Evolutionary conservation across 2,329 filamentous ascomycete species (phyloP), one percentile per base, ranked within the genome.

Genomic region (Pseudogymnoascus sp.): DNA sequence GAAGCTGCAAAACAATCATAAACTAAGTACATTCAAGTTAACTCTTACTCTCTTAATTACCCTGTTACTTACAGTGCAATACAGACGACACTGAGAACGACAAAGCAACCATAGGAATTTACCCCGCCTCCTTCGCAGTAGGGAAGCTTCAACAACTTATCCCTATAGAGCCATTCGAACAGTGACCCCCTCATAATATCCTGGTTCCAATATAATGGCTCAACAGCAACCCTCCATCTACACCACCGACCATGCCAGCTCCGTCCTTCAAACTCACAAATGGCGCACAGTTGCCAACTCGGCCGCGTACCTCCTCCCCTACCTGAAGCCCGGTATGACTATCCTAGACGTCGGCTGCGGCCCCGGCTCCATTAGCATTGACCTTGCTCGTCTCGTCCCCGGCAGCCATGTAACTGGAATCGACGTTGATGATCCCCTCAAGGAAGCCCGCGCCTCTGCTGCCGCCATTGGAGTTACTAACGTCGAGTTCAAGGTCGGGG

Each of bases 301-400:
- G 64, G 79, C 79, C 3, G 70, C 71, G n/a, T 77, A 79, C 68
- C 71, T 82, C 0, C 63, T 81, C 0, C 77, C 78, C 0, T 70
- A 77, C 62, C 73, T 82, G 41, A 65, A 43, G 7, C 65, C 63
- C 1, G 37, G 21, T 8, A 23, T 60, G 13, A 66, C 36, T 16
- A 63, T 82, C 54, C 77, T 82, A 62, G 79, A 82, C 66, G 73
- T 81, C 34, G 80, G 80, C 62, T 80, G 79, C 69, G 80, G 80
- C 0, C 78, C 80, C 0, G 80, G 80, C 2, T 80, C 78, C 31
- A 82, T 83, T 68, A 79, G 80, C 3, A 72, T 73, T 0, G 78
- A 76, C 6, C 71, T 83, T 43, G 76, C 75, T 48, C 72, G 73
- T 36, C 73, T 76, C 64, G 77, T 77, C 1, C 73, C 74, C 2